Evolutionary conservation across 495 filamentous ascomycete species (phyloP).

Genomic region (Wilcoxina mikolae): DNA sequence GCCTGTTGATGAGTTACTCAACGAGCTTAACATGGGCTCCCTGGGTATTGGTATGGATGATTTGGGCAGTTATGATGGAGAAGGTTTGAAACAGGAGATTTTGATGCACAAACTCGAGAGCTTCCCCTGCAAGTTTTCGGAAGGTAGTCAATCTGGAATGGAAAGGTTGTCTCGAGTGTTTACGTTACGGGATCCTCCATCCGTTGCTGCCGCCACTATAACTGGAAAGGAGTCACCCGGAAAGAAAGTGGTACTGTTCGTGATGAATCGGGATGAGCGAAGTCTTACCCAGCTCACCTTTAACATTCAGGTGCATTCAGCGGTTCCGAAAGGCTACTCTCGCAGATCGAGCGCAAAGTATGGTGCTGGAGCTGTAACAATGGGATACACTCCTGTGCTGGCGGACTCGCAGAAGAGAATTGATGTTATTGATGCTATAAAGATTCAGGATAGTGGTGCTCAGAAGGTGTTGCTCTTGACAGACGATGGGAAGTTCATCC

Average conservation of each 20-base stretch:
- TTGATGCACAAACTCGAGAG: slow-evolving; percentile 57
- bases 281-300: slow-evolving; percentile 54
- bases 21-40: slow-evolving; percentile 47
- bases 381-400: slow-evolving; percentile 25
- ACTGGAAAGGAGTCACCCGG: slow-evolving; percentile 24
- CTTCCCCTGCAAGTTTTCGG: slow-evolving; percentile 46
- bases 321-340: slow-evolving; percentile 20
- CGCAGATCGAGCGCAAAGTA: slow-evolving; percentile 19
- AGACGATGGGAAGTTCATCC: slow-evolving; percentile 47
- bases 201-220: slow-evolving; percentile 35
- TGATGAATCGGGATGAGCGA: slow-evolving; percentile 52
- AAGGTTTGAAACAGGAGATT: slow-evolving; percentile 58
- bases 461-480: slow-evolving; percentile 57
- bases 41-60: slow-evolving; percentile 27
- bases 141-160: background rate
- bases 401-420: slow-evolving; percentile 31
- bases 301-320: slow-evolving; percentile 32
- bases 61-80: slow-evolving; percentile 53
- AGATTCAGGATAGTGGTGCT: slow-evolving; percentile 50
- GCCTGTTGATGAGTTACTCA: slow-evolving; percentile 53
- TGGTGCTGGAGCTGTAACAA: slow-evolving; percentile 15
- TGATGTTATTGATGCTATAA: slow-evolving; percentile 60
- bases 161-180: slow-evolving; percentile 41
- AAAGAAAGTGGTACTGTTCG: slow-evolving; percentile 47
- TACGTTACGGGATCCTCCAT: slow-evolving; percentile 45